phyloP scores from a whole-genome alignment of 164 flowering plant genomes.

The Magnolia sinica region DNA sequence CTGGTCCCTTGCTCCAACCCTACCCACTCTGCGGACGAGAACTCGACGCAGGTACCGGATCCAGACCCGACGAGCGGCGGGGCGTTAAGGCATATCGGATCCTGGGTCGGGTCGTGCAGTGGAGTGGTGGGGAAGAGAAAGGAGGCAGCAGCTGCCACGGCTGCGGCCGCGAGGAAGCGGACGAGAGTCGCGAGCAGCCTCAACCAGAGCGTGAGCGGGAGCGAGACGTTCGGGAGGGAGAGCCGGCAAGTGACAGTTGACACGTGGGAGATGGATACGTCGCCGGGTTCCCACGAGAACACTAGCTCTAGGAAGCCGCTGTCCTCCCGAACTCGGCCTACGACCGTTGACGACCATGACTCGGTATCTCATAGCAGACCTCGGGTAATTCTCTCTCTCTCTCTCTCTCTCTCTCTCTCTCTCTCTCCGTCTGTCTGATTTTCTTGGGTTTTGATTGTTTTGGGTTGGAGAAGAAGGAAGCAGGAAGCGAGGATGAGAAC shows the following conservation, averaged over 20 bases:
- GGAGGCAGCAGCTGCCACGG: slow-evolving; percentile 6
- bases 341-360: slow-evolving; percentile 55
- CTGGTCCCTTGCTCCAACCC: slow-evolving; percentile 52
- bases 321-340: slow-evolving; percentile 23
- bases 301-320: slow-evolving; percentile 41
- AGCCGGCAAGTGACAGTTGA: slow-evolving; percentile 39
- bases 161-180: slow-evolving; percentile 9
- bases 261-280: slow-evolving; percentile 44
- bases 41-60: slow-evolving; percentile 21
- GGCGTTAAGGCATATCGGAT: slow-evolving; percentile 20
- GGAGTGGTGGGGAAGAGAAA: slow-evolving; percentile 4
- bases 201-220: slow-evolving; percentile 39
- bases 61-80: slow-evolving; percentile 3
- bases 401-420: background rate
- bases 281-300: slow-evolving; percentile 46
- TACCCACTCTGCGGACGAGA: slow-evolving; percentile 12
- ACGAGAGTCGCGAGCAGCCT: slow-evolving; percentile 32
- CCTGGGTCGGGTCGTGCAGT: slow-evolving; percentile 54
- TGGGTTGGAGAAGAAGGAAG: slow-evolving; percentile 27
- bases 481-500: slow-evolving; percentile 30
- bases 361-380: slow-evolving; percentile 56
- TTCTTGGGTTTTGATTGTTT: background rate
- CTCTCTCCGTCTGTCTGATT: background rate
- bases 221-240: slow-evolving; percentile 20
- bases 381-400: slow-evolving; percentile 24